These are phyloP conservation scores for Streptanthus diversifolius DNA, from an alignment of 345 rosid genomes.

Conservation along the genomic window DNA sequence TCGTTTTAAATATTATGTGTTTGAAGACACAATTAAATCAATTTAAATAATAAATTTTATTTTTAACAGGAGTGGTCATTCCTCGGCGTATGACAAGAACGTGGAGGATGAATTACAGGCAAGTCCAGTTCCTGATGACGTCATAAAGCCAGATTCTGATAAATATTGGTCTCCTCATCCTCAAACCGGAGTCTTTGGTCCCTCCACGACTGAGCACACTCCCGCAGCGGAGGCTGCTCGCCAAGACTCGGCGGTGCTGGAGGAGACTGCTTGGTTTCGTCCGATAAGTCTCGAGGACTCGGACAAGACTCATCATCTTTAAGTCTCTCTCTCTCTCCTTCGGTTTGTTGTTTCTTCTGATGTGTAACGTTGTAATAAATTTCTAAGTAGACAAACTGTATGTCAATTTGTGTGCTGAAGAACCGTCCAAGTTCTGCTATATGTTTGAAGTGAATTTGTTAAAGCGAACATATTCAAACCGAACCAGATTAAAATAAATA, in stretches of 20 bases:
- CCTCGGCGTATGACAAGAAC: conserved; percentile 84
- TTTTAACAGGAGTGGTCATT: conserved; percentile 44
- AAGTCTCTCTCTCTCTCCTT: not conserved
- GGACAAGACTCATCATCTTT: conserved; percentile 64
- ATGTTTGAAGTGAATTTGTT: not conserved
- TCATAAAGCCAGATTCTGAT: conserved; percentile 58
- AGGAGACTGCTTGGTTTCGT: conserved; percentile 94
- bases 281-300: conserved; percentile 84
- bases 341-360: not conserved
- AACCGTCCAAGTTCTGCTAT: not conserved
- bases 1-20: too few relatives aligned
- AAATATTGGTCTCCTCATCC: conserved; percentile 98
- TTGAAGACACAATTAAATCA: too few relatives aligned
- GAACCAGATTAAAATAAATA: not conserved
- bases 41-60: not conserved
- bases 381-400: not conserved
- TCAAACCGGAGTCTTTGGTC: conserved; percentile 86
- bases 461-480: not conserved
- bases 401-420: not conserved
- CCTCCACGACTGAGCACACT: conserved; percentile 40
- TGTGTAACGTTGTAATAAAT: conserved; percentile 15
- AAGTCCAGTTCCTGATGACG: conserved; percentile 60
- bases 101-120: conserved; percentile 56
- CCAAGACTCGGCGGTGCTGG: conserved; percentile 43
- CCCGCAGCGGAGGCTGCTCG: conserved; percentile 20